Conservation (phyloP, 257 asterid species). For the Thymus mandschuricus region DNA sequence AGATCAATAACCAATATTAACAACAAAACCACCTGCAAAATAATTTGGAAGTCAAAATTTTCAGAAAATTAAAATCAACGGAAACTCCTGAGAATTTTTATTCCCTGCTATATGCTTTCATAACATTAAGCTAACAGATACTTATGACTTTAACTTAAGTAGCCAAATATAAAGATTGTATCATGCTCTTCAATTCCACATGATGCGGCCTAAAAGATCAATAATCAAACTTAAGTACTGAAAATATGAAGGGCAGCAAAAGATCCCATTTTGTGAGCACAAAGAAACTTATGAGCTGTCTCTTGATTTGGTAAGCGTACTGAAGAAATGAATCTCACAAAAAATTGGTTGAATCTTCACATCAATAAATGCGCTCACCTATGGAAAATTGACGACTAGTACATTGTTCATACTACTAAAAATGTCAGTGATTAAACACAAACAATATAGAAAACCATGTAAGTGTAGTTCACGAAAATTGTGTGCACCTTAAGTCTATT, state of each 20-base stretch:
- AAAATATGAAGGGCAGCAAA: not conserved
- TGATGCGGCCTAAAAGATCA: not conserved
- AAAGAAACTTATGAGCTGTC: not conserved
- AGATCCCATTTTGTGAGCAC: not conserved
- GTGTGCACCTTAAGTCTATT: conserved; percentile 79
- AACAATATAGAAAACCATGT: conserved; percentile 18
- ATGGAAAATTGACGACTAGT: not conserved
- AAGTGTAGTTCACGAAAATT: conserved; percentile 18
- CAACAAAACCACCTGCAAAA: conserved; percentile 69
- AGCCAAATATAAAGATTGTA: conserved; percentile 7
- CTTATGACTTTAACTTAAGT: conserved; percentile 1
- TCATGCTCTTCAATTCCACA: conserved; percentile 18
- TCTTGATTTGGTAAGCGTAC: not conserved
- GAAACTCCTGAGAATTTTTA: not conserved
- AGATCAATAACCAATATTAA: conserved; percentile 68
- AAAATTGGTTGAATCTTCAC: not conserved
- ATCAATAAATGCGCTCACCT: not conserved
- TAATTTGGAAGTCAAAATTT: not conserved
- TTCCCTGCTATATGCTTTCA: conserved; percentile 1
- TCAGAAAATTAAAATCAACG: not conserved
- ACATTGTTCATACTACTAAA: conserved; percentile 19
- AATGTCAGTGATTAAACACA: conserved; percentile 21
- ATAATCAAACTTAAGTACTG: conserved; percentile 1
- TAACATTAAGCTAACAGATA: conserved; percentile 1
- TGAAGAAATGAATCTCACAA: not conserved